Evolutionary conservation across 2,329 filamentous ascomycete genomes (phyloP).

Genomic region (Eutypa lata): DNA sequence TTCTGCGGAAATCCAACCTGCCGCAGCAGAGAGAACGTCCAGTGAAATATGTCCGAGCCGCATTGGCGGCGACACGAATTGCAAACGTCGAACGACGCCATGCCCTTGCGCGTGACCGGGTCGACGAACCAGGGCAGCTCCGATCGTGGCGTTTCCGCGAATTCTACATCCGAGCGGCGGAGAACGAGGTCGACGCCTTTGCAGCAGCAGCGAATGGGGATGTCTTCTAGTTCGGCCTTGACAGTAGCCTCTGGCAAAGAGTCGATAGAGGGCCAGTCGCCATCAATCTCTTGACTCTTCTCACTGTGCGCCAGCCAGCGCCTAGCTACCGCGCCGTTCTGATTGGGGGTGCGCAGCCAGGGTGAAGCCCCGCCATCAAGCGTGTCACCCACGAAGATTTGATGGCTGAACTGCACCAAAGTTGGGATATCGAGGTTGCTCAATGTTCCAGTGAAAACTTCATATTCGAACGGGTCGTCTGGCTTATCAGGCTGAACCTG

Average conservation of each 20-base stretch:
- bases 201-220: slow-evolving; percentile 44
- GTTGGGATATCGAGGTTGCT: slow-evolving; percentile 23
- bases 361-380: slow-evolving; percentile 47
- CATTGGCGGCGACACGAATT: slow-evolving; percentile 42
- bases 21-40: slow-evolving; percentile 39
- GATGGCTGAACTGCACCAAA: slow-evolving; percentile 31
- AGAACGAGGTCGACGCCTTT: slow-evolving; percentile 42
- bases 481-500: slow-evolving; percentile 7
- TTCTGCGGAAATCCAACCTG: slow-evolving; percentile 33
- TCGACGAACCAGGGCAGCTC: slow-evolving; percentile 42
- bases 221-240: slow-evolving; percentile 15
- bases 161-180: slow-evolving; percentile 26
- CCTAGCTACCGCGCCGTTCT: slow-evolving; percentile 20
- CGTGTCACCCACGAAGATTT: slow-evolving; percentile 49
- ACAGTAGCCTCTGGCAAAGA: slow-evolving; percentile 8
- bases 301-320: slow-evolving; percentile 22
- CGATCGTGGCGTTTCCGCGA: slow-evolving; percentile 18
- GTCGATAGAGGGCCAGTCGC: slow-evolving; percentile 25
- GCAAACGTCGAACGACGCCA: slow-evolving; percentile 41
- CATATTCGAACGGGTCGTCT: slow-evolving; percentile 17
- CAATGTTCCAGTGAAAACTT: slow-evolving; percentile 37
- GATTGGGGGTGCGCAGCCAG: slow-evolving; percentile 39
- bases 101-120: slow-evolving; percentile 36
- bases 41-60: slow-evolving; percentile 42
- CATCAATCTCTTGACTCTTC: slow-evolving; percentile 25